phyloP scores from a whole-genome alignment of 306 rosid species.

The Glycine tomentella region DNA sequence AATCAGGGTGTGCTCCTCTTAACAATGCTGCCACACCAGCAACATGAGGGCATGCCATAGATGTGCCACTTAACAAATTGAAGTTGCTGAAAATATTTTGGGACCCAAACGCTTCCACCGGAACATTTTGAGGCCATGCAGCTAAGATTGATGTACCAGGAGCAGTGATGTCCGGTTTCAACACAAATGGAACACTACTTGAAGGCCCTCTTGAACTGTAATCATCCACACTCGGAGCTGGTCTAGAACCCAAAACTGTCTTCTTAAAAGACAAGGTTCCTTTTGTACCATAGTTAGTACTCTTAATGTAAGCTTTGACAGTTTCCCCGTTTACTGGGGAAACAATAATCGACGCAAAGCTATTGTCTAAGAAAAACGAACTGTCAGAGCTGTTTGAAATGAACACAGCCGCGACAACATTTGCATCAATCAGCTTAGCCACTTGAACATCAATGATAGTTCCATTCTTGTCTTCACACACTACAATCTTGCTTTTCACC shows the following conservation, averaged over 20 bases:
- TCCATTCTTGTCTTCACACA: constrained; percentile 58
- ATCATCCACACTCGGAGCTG: constrained; percentile 63
- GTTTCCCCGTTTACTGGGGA: constrained; percentile 53
- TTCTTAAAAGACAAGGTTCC: constrained; percentile 56
- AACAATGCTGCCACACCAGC: constrained; percentile 71
- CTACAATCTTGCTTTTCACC: constrained; percentile 60
- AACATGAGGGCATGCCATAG: constrained; percentile 86
- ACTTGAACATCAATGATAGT: constrained; percentile 37
- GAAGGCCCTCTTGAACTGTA: constrained; percentile 90
- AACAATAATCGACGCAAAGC: constrained; percentile 49
- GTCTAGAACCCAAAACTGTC: constrained; percentile 57
- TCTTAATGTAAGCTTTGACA: constrained; percentile 56
- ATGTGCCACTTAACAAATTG: constrained; percentile 67
- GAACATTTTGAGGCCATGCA: constrained; percentile 67
- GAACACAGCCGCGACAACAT: constrained; percentile 61
- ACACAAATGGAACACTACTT: constrained; percentile 60
- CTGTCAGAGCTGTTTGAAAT: constrained; percentile 52
- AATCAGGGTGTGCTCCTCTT: constrained; percentile 54
- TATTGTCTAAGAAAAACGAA: background rate
- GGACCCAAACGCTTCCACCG: background rate
- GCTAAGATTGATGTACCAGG: constrained; percentile 80
- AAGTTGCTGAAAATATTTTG: constrained; percentile 35
- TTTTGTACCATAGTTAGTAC: constrained; percentile 37
- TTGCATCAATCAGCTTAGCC: constrained; percentile 3
- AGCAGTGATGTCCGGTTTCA: constrained; percentile 82